phyloP scores from a whole-genome alignment of 352 stramenopile genomes.

The Phytophthora palmivora region DNA sequence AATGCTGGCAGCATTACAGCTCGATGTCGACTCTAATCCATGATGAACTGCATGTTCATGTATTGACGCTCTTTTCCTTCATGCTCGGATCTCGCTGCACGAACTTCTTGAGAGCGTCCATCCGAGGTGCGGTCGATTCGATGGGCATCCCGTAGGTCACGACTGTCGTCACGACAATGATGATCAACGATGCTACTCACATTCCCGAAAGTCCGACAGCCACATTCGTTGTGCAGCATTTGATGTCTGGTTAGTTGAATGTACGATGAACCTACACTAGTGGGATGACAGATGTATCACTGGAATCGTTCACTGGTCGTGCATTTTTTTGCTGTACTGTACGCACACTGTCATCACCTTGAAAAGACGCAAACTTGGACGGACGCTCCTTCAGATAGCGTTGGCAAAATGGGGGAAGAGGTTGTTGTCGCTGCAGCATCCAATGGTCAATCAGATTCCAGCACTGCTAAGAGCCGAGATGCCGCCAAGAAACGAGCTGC shows the following conservation, averaged over 20 bases:
- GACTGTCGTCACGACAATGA: not conserved
- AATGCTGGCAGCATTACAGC: too few species aligned
- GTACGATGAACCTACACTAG: not conserved
- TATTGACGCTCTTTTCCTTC: not conserved
- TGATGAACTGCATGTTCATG: too few species aligned
- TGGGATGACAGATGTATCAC: too few species aligned
- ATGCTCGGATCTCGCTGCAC: conserved; percentile 15
- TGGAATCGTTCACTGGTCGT: not conserved
- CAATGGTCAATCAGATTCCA: conserved; percentile 23
- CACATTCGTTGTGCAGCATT: not conserved
- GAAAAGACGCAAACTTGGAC: conserved; percentile 29
- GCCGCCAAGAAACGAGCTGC: conserved; percentile 43
- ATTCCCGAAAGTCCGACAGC: not conserved
- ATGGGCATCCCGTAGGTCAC: conserved; percentile 1
- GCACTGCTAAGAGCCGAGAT: conserved; percentile 28
- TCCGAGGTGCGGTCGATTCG: too few species aligned
- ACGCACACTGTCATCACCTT: not conserved
- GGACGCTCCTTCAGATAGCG: conserved; percentile 15
- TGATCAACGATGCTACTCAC: not conserved
- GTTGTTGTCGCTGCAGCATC: not conserved
- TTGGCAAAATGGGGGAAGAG: conserved; percentile 32
- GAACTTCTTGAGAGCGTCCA: conserved; percentile 2
- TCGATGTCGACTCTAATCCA: too few species aligned
- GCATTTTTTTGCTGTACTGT: not conserved
- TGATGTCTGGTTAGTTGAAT: not conserved